phyloP scores from a whole-genome alignment of 2,329 filamentous ascomycete genomes.

The Neurospora sp. region DNA sequence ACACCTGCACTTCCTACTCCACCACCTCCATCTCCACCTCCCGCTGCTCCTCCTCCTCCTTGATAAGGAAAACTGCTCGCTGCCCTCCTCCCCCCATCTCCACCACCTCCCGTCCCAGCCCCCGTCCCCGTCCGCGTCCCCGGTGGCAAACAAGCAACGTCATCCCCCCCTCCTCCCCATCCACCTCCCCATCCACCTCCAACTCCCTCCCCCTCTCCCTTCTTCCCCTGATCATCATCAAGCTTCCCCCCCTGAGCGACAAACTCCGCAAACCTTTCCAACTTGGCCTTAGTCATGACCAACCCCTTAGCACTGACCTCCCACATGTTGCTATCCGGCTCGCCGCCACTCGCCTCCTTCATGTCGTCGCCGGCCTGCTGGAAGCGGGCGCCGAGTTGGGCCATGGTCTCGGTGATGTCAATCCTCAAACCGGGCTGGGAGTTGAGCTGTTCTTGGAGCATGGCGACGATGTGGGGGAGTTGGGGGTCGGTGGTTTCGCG shows the following conservation, averaged over 20 bases:
- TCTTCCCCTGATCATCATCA: neutral
- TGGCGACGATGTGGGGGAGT: constrained; percentile 30
- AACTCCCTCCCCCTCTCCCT: neutral
- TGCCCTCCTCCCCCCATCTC: neutral
- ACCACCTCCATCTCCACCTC: neutral
- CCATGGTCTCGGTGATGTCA: constrained; percentile 34
- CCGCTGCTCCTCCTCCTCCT: neutral
- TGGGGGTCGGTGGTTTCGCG: constrained; percentile 26
- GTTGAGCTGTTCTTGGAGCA: constrained; percentile 31
- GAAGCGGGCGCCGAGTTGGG: constrained; percentile 31
- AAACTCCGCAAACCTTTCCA: constrained; percentile 38
- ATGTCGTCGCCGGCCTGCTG: constrained; percentile 32
- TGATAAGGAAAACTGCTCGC: neutral
- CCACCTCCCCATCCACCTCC: neutral
- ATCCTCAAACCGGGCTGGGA: constrained; percentile 35
- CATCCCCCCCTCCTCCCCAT: neutral
- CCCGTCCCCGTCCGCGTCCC: neutral
- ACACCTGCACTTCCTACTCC: neutral
- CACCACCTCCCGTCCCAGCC: neutral
- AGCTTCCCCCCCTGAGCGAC: constrained; percentile 24
- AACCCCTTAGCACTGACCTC: constrained; percentile 38
- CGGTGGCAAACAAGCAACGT: neutral
- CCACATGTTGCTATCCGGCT: constrained; percentile 36
- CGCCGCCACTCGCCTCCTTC: constrained; percentile 17
- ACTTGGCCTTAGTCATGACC: constrained; percentile 34